Evolutionary conservation across 2,329 filamentous ascomycete species (phyloP), one percentile per base, ranked within the genome.

Genomic region (Fusarium longipes): DNA sequence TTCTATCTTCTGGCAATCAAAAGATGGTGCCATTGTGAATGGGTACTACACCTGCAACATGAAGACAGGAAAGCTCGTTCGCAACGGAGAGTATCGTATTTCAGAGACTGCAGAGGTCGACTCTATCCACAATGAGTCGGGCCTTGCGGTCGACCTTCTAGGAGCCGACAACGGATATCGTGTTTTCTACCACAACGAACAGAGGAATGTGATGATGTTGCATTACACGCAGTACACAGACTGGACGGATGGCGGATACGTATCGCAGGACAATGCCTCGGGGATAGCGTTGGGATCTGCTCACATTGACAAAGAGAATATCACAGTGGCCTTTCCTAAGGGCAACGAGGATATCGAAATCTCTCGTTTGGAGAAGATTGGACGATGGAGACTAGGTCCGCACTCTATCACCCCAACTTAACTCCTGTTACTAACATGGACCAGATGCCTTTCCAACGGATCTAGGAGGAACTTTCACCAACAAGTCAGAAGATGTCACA

Each of bases 1-100:
- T 2, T 50, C 57, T 5, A 20, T 60, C 4, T 60, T 60, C 11
- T 60, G 55, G 55, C 57, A 60, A 12, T 22, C 55, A 1, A 18
- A 18, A 12, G 55, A 60, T 2, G 5, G 27, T 5, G 58, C 20
- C 3, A 60, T 60, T 12, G n/a, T 60, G 1, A 58, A 60, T 6
- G 57, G 55, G 1, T 24, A 18, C 1, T 60, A 59, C 6, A 50
- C 27, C 2, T 60, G 57, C 18, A 27, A 60, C 8, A 43, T 29
- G 43, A 38, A 35, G 8, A 60, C 57, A 0, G 57, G 57, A 11
- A 52, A 60, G 8, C 43, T 60, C 14, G 12, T 29, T 3, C 57
- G 57, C 6, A 50, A 25, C 4, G 36, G 44, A 7, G 57, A 60
- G 4, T 52, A 36, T 6, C 20, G 38, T 1, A 53, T 60, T 2